Evolutionary conservation across 805 yeast genomes (phyloP), one percentile per base, ranked within the genome.

Genomic region (Torulaspora maleeae): DNA sequence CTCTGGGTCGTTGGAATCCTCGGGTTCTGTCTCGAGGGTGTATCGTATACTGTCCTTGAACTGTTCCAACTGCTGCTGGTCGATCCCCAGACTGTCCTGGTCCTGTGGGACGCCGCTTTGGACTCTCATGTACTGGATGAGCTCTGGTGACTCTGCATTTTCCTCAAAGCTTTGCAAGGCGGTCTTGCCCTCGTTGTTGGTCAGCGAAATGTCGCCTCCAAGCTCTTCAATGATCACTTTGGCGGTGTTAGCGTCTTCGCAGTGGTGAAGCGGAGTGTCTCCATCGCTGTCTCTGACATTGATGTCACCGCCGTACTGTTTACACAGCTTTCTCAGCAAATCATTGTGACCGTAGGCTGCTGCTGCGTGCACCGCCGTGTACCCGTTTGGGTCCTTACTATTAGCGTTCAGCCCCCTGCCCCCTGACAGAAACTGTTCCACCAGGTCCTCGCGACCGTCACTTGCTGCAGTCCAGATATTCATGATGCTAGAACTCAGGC

Each of bases 351-450:
- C 91, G 64, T 93, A 93, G 1, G 97, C 84, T 2, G 95, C 95
- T 1, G 99, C 98, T 0, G 99, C 99, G 64, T 93, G 99, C 10
- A 93, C 75, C 5, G 99, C 95, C 0, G 98, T 91, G 66, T 95
- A 93, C 0, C 99, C 99, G 58, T 90, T 87, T 1, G 86, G 85
- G 64, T 93, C 99, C 51, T 82, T 79, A 5, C 83, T 76, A 58
- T 87, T 83, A 3, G 96, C 78, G 2, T 81, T 73, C 51, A 70
- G 72, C 0, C 82, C 83, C 27, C 52, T 44, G 16, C 38, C 47
- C 0, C 75, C 56, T 9, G 66, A 70, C 6, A 93, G 67, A 43
- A 72, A 69, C 11, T 72, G 52, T 50, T 80, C 76, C 5, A 93
- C 96, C 6, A 73, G 58, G 2, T 69, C 74, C 3, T 75, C 47